Conservation (phyloP, 345 rosid genomes). For the Hirschfeldia incana region DNA sequence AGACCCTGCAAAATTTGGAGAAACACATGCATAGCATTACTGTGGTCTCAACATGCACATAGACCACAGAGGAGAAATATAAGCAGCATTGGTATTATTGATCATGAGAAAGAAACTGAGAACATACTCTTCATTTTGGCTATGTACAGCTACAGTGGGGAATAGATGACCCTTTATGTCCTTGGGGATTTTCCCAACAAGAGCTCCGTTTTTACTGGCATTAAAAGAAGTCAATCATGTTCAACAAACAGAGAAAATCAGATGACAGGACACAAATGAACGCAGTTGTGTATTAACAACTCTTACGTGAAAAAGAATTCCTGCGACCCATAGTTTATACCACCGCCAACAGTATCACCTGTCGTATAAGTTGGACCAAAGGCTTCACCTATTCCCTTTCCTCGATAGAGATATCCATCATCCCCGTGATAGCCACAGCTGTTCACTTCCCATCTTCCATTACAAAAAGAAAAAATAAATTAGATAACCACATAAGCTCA, state of each 20-base stretch:
- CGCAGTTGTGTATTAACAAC: not conserved
- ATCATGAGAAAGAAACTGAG: not conserved
- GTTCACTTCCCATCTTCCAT: conserved; percentile 89
- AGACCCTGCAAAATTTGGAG: conserved; percentile 58
- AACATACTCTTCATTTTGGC: conserved; percentile 95
- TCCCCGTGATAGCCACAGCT: conserved; percentile 98
- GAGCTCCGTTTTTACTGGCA: conserved; percentile 75
- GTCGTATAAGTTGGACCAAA: conserved; percentile 83
- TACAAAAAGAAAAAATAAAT: conserved; percentile 25
- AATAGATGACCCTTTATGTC: conserved; percentile 70
- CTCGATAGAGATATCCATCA: conserved; percentile 79
- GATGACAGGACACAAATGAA: not conserved
- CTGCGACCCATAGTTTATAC: conserved; percentile 84
- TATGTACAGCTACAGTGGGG: conserved; percentile 94
- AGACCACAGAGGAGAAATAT: conserved; percentile 7
- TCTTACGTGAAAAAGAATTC: conserved; percentile 97
- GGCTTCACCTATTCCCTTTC: conserved; percentile 70
- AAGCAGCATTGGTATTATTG: not conserved
- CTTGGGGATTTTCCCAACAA: conserved; percentile 69
- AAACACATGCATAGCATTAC: conserved; percentile 24
- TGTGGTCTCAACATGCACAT: conserved; percentile 7
- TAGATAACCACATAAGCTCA: conserved; percentile 11
- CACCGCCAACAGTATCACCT: conserved; percentile 85
- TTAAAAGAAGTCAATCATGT: conserved; percentile 24
- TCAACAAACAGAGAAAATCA: not conserved